A percentile compares a stretch with the other conserved stretches of the same genome.
These are phyloP conservation scores for Corylus avellana DNA, from an alignment of 306 rosid species.

Conservation along the genomic window DNA sequence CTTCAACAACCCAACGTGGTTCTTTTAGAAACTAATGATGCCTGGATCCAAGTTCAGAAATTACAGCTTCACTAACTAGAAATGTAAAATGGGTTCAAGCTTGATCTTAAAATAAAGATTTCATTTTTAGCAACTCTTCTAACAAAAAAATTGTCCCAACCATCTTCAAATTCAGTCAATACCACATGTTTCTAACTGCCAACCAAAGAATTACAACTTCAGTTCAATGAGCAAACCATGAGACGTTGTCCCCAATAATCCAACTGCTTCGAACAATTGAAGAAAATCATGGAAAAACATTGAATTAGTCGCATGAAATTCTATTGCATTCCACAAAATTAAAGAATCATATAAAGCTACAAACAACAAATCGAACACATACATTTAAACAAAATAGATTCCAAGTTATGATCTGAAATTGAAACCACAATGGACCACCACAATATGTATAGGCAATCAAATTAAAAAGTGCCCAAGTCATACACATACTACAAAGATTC, in stretches of 20 bases:
- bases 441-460: neutral
- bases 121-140: neutral
- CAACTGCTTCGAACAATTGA: conserved; percentile 6
- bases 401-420: neutral
- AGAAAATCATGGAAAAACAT: neutral
- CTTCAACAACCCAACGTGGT: conserved; percentile 1
- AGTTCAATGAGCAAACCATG: conserved; percentile 13
- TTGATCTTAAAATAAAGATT: neutral
- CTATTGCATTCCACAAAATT: neutral
- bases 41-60: conserved; percentile 8
- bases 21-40: neutral
- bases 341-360: neutral
- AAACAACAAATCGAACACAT: neutral
- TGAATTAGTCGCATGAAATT: neutral
- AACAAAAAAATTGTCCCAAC: neutral
- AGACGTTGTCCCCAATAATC: conserved; percentile 22
- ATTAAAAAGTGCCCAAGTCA: neutral
- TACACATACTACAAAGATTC: neutral
- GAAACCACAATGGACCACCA: neutral
- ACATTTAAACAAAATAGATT: neutral
- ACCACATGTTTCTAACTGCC: neutral
- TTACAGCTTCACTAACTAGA: neutral
- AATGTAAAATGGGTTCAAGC: neutral
- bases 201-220: neutral
- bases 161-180: neutral